Conservation (phyloP, 1,284 basidiomycete species). For the Gymnopus androsaceus region DNA sequence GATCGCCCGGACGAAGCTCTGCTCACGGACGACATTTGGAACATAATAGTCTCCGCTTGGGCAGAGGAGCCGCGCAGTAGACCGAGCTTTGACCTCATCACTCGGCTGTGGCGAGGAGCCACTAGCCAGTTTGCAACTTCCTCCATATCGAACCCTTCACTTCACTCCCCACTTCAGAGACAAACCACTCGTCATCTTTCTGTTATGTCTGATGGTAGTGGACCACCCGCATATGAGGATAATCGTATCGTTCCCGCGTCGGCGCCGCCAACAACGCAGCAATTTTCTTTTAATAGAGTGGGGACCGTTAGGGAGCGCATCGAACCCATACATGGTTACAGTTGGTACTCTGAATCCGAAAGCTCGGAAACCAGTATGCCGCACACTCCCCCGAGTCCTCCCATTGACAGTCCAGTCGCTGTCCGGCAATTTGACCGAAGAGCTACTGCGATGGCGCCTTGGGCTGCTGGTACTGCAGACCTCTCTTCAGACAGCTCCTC, state of each 20-base stretch:
- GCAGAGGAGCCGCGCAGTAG: conserved; percentile 24
- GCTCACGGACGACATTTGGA: conserved; percentile 26
- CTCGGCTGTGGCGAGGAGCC: conserved; percentile 16
- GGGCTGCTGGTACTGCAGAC: not conserved
- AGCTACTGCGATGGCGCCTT: not conserved
- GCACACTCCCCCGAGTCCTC: not conserved
- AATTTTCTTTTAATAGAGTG: not conserved
- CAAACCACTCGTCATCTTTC: not conserved
- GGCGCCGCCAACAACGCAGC: not conserved
- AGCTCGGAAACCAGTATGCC: not conserved
- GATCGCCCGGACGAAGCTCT: conserved; percentile 25
- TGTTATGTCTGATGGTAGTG: not conserved
- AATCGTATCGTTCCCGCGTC: not conserved
- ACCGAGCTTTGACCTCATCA: conserved; percentile 27
- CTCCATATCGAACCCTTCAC: not conserved
- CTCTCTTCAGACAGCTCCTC: conserved; percentile 1
- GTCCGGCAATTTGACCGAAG: not conserved
- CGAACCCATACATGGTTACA: not conserved
- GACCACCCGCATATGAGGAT: not conserved
- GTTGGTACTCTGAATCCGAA: conserved; percentile 1
- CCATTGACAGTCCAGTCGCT: not conserved
- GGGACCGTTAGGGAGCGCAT: not conserved
- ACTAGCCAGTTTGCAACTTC: not conserved
- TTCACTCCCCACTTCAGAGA: not conserved
- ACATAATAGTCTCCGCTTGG: conserved; percentile 29